phyloP scores from a whole-genome alignment of 306 rosid genomes.

The Calophaca sinica region DNA sequence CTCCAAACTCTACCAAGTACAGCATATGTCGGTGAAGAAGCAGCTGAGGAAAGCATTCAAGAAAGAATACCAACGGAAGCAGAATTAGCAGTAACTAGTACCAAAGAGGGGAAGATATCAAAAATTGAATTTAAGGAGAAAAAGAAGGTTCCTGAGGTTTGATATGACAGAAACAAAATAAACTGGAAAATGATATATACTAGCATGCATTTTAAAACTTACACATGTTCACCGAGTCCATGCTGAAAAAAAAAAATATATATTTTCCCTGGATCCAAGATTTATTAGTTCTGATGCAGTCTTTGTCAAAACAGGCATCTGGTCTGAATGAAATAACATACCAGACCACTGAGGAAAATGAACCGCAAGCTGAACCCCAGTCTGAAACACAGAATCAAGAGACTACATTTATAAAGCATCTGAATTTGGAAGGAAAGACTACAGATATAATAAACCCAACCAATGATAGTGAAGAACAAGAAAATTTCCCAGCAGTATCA shows the following conservation, averaged over 20 bases:
- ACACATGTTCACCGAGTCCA: too few relatives aligned
- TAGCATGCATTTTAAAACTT: too few relatives aligned
- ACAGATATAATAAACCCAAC: neutral
- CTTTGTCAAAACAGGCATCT: conserved; percentile 36
- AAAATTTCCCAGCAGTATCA: neutral
- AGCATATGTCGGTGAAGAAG: conserved; percentile 10
- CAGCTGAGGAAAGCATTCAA: conserved; percentile 29
- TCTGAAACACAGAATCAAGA: neutral
- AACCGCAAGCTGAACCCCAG: neutral
- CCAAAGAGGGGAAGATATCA: conserved; percentile 27
- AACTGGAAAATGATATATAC: neutral
- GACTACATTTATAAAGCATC: neutral
- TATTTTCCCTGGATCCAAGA: too few relatives aligned
- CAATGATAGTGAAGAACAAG: neutral
- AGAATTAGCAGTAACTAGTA: conserved; percentile 16
- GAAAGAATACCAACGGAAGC: conserved; percentile 32
- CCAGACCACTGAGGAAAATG: neutral
- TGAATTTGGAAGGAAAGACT: neutral
- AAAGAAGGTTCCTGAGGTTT: conserved; percentile 28
- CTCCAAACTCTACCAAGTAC: neutral
- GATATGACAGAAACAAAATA: too few relatives aligned
- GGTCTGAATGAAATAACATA: conserved; percentile 22
- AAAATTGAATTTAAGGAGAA: conserved; percentile 11
- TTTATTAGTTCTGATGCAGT: too few relatives aligned
- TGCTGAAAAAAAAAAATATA: too few relatives aligned